Evolutionary conservation across 1,284 basidiomycete genomes (phyloP), one percentile per base, ranked within the genome.

Genomic region (Apiotrichum laibachii): DNA sequence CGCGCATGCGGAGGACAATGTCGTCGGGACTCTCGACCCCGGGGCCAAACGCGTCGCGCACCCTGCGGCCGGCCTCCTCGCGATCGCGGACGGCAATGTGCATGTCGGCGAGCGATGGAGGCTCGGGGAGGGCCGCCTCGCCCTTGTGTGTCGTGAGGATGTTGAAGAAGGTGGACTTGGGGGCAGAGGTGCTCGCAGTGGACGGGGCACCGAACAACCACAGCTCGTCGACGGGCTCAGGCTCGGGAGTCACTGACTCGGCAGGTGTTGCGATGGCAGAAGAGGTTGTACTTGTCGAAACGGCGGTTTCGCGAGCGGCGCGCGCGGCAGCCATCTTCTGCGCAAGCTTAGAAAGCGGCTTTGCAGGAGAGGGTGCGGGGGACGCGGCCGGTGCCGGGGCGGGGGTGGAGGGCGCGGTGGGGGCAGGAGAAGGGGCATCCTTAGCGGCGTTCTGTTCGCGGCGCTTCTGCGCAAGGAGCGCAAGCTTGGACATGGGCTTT

Each of bases 401-500:
- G 37, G 37, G 49, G 42, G 16, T 19, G 13, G 45, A 56, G 44
- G 21, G 52, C 5, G 50, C 34, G 31, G 55, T 43, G 33, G 62
- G 44, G 10, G 59, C 22, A 12, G 60, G 13, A 16, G 64, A 39
- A 26, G 62, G 8, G 45, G 13, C 35, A 26, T 45, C 22, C 12
- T 62, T 45, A 18, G 62, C 55, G 1, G 60, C 60, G 15, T 70
- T 68, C 2, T 70, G 71, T 55, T 75, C 75, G 45, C 82, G 80
- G 67, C 88, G 82, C 56, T 85, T 82, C 75, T 85, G 84, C 1
- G 85, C 85, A 9, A 88, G 80, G 57, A 85, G 80, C 4, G 87
- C 87, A 5, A 90, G 80, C 71, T 90, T 90, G 15, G 88, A 89
- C 56, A 83, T 79, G 9, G 77, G 82, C 50, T 78, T 79, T 57